phyloP scores from a whole-genome alignment of 805 yeast species.

The Cyberlindnera xylosilytica region DNA sequence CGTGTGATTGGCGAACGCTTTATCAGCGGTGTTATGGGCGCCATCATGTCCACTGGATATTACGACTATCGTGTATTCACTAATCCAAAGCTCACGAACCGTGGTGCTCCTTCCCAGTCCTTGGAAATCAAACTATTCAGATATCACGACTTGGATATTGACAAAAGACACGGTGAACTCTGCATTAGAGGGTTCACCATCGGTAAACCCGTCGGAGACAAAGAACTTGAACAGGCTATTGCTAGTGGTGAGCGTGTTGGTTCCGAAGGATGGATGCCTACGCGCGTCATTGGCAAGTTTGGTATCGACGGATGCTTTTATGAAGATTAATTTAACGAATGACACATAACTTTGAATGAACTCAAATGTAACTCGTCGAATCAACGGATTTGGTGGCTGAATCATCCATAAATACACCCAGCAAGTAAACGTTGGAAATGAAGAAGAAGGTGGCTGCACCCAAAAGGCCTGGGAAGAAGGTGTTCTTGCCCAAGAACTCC shows the following conservation, averaged over 20 bases:
- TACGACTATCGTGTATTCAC: constrained; percentile 57
- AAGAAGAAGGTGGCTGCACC: constrained; percentile 57
- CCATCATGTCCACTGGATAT: constrained; percentile 54
- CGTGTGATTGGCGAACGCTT: constrained; percentile 52
- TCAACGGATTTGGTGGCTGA: constrained; percentile 2
- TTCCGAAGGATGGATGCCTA: constrained; percentile 51
- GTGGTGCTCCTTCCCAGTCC: constrained; percentile 59
- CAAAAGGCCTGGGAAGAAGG: constrained; percentile 60
- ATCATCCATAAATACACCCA: constrained; percentile 50
- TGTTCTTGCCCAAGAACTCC: constrained; percentile 72
- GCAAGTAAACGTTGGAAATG: constrained; percentile 54
- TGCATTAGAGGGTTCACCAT: constrained; percentile 63
- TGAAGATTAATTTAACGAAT: constrained; percentile 27
- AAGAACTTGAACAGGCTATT: constrained; percentile 30
- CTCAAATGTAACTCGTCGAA: constrained; percentile 5
- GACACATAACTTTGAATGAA: not conserved
- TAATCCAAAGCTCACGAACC: constrained; percentile 32
- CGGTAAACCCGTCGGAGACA: constrained; percentile 44
- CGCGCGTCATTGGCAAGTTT: constrained; percentile 53
- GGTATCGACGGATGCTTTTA: constrained; percentile 76
- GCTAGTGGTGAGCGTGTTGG: constrained; percentile 33
- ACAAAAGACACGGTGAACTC: constrained; percentile 46
- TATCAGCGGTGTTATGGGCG: constrained; percentile 48
- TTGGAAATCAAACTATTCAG: constrained; percentile 54
- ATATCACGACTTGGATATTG: constrained; percentile 30